Percentiles rank a stretch among this genome's conserved stretches.
Conservation (phyloP, 768 basidiomycete species). For the Trametes gibbosa region DNA sequence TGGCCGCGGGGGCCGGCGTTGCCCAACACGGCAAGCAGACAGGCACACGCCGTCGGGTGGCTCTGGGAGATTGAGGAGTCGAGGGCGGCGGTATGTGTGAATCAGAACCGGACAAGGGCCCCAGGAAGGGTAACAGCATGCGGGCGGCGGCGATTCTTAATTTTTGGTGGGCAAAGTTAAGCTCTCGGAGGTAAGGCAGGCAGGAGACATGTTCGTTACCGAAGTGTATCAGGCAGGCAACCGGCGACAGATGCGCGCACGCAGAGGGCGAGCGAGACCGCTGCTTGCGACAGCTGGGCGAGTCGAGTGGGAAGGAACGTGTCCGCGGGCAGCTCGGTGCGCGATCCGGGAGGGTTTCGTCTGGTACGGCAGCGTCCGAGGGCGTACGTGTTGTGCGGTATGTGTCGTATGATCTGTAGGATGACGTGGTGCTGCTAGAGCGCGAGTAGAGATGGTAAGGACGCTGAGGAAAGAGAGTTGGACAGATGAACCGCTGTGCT, state of each 20-base stretch:
- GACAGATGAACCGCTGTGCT: background rate
- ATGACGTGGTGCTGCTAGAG: background rate
- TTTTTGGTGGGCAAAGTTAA: background rate
- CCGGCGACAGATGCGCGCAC: background rate
- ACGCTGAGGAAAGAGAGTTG: conserved; percentile 2
- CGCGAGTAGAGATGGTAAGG: background rate
- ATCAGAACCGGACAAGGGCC: background rate
- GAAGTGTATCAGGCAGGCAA: background rate
- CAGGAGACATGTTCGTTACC: background rate
- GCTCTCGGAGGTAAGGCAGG: background rate
- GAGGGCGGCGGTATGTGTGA: background rate
- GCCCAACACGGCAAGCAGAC: background rate
- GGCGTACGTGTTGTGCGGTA: background rate
- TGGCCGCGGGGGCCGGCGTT: background rate
- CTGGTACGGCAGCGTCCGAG: background rate
- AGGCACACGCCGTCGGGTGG: background rate
- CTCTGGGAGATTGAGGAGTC: background rate
- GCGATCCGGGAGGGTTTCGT: background rate
- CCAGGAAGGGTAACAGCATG: background rate
- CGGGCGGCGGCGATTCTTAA: background rate
- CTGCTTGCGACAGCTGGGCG: background rate
- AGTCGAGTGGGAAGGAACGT: background rate
- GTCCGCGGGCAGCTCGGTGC: background rate
- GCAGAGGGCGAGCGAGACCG: background rate
- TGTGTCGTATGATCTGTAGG: background rate